Conservation (phyloP, 2,329 filamentous ascomycete species). For the Fusarium oxysporum region DNA sequence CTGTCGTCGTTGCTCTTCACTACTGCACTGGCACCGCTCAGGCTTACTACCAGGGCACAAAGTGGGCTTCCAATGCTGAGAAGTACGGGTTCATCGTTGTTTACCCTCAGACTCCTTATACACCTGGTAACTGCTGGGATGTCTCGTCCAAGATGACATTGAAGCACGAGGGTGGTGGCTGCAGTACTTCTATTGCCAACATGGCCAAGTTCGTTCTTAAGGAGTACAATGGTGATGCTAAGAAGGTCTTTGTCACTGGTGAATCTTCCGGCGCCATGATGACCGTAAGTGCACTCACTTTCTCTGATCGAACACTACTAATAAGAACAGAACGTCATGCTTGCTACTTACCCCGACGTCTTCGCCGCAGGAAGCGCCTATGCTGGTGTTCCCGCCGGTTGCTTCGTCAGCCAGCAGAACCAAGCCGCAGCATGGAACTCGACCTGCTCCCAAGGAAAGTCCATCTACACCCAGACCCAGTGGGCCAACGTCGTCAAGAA, state of each 20-base stretch:
- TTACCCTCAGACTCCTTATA: conserved; percentile 21
- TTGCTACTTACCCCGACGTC: conserved; percentile 6
- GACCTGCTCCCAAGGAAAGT: conserved; percentile 8
- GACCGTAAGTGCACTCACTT: neutral
- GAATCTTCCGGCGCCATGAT: conserved; percentile 25
- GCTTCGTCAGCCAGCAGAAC: conserved; percentile 13
- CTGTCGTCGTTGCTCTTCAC: conserved; percentile 17
- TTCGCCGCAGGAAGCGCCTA: conserved; percentile 17
- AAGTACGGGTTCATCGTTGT: conserved; percentile 20
- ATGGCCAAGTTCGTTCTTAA: conserved; percentile 19
- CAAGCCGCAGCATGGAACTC: conserved; percentile 17
- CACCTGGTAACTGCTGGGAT: conserved; percentile 15
- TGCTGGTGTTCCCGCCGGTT: conserved; percentile 13
- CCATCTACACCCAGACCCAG: neutral
- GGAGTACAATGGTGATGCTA: conserved; percentile 12
- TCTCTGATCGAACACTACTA: too few species aligned
- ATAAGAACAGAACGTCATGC: conserved; percentile 7
- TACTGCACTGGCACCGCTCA: conserved; percentile 5
- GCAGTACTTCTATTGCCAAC: conserved; percentile 16
- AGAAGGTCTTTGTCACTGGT: conserved; percentile 19
- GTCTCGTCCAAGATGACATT: conserved; percentile 19
- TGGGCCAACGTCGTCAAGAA: conserved; percentile 24
- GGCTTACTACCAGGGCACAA: conserved; percentile 6
- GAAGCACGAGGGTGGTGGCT: conserved; percentile 11
- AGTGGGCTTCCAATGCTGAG: conserved; percentile 23